Conservation (phyloP, 345 rosid species). For the Boechera divaricarpa region DNA sequence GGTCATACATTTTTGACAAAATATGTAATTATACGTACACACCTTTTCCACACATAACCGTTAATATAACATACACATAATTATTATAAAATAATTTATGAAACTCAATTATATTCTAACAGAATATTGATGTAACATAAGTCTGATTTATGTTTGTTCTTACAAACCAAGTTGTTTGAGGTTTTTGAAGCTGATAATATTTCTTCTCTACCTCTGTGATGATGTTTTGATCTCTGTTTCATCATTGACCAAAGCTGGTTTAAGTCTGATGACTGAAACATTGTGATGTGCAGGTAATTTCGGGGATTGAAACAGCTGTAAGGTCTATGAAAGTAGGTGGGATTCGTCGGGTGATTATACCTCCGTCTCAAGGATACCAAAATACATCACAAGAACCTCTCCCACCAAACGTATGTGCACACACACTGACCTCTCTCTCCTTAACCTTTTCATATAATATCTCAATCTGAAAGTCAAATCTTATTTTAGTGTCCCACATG, state of each 20-base stretch:
- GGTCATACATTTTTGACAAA: too few species aligned
- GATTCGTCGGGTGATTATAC: constrained; percentile 69
- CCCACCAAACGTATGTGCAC: constrained; percentile 69
- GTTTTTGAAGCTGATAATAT: neutral
- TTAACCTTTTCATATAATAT: neutral
- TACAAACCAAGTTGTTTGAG: neutral
- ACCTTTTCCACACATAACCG: too few species aligned
- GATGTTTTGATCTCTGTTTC: constrained; percentile 10
- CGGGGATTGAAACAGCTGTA: constrained; percentile 74
- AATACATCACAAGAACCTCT: constrained; percentile 79
- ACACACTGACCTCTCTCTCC: neutral
- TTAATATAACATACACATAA: too few species aligned
- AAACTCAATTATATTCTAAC: too few species aligned
- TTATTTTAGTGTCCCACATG: neutral
- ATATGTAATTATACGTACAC: too few species aligned
- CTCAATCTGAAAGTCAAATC: neutral
- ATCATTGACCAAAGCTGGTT: neutral
- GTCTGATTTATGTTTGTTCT: constrained; percentile 10
- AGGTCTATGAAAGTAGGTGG: constrained; percentile 82
- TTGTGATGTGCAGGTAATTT: constrained; percentile 58
- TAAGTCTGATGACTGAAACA: neutral
- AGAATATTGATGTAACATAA: neutral
- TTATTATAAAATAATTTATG: too few species aligned
- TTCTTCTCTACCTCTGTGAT: neutral
- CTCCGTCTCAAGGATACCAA: constrained; percentile 83